Base-by-base conservation (phyloP, 140 eudicot genomes). In the Stevia rebaudiana region DNA sequence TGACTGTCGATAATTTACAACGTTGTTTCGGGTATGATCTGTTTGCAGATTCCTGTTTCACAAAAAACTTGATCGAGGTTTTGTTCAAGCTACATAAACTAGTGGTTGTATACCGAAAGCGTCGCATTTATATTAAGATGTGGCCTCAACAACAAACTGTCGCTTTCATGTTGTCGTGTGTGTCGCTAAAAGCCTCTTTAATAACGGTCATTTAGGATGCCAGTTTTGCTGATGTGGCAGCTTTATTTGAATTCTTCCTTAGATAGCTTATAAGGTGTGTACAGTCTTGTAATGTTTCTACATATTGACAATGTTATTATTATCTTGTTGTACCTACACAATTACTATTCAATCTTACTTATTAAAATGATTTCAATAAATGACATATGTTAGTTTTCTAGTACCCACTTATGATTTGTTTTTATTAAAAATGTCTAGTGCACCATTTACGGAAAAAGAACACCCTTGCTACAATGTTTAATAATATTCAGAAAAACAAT, bases 11-110 rank as follows among this genome's bases (percentile, higher is more conserved):
- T 50, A 49, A 52, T 11, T 60, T 47, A 60, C 28, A 48, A 0
- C 41, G n/a, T 36, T 24, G 4, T 24, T 52, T 63, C 11, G 0
- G 3, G n/a, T 8, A 31, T 9, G 16, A 16, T 57, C n/a, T 8
- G 48, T 53, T 56, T 71, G 55, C 70, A 71, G 81, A 49, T 77
- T 58, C 65, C 81, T 8, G 54, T 77, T 65, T 17, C 70, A 77
- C 74, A 17, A 37, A 28, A 63, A 23, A 41, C 59, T 33, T 59
- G 37, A 67, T 39, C 23, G 41, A 58, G 57, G 36, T 43, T 55
- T 22, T 40, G 28, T 42, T 64, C 28, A 56, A 55, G 18, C 23
- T 31, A 16, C 61, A 17, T 6, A 56, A 58, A 28, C 36, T 25
- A 23, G 16, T 7, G 18, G 39, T 56, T 56, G 16, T 25, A 42